Conservation (phyloP, 2,329 filamentous ascomycete genomes). For the Lachnum nothofagi region DNA sequence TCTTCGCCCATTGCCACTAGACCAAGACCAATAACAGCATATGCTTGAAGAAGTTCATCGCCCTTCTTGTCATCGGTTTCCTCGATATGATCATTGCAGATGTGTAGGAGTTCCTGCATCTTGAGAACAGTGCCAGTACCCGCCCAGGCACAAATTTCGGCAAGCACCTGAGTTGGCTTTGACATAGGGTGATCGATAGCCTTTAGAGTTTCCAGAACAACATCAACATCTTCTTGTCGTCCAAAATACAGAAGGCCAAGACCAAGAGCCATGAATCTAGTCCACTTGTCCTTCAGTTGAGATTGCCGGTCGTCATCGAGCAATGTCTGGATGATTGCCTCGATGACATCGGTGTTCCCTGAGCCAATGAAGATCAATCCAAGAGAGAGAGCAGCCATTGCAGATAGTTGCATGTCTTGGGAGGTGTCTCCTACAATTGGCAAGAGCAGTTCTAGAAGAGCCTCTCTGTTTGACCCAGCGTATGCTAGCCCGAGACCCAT, state of each 20-base stretch:
- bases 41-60: constrained; percentile 90
- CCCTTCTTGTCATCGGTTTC: constrained; percentile 92
- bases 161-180: constrained; percentile 88
- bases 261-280: constrained; percentile 89
- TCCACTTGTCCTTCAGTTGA: constrained; percentile 97
- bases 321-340: constrained; percentile 85
- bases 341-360: constrained; percentile 82
- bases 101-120: constrained; percentile 92
- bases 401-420: constrained; percentile 89
- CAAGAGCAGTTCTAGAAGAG: constrained; percentile 76
- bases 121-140: constrained; percentile 96
- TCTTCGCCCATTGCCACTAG: constrained; percentile 98
- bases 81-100: constrained; percentile 96
- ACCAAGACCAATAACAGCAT: constrained; percentile 89
- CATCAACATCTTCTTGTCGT: constrained; percentile 96
- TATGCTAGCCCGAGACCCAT: constrained; percentile 96
- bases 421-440: constrained; percentile 82
- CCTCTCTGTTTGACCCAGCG: constrained; percentile 87
- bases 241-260: constrained; percentile 93
- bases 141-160: constrained; percentile 96
- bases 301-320: constrained; percentile 88
- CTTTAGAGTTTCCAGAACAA: constrained; percentile 93
- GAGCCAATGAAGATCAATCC: constrained; percentile 92
- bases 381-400: constrained; percentile 87
- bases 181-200: constrained; percentile 96